Percentiles rank a stretch among this genome's conserved stretches.
phyloP scores from a whole-genome alignment of 176 grass and related monocot genomes.

The Hordeum marinum region DNA sequence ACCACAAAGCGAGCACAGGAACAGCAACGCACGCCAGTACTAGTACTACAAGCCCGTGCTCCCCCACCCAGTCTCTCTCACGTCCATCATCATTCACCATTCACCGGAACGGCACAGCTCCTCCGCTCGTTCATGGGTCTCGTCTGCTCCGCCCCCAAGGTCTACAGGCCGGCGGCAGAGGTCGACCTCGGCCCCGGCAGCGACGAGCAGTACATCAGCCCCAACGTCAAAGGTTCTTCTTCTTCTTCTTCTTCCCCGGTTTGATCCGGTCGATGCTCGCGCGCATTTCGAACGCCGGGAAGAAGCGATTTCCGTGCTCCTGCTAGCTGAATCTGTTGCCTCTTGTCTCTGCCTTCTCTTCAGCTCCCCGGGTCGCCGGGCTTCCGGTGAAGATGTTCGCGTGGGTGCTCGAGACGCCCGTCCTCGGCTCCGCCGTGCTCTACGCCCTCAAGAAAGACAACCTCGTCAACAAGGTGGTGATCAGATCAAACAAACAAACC shows the following conservation, averaged over 20 bases:
- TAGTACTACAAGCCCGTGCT: not conserved
- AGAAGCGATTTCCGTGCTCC: not conserved
- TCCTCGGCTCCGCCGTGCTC: slow-evolving; percentile 54
- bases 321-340: not conserved
- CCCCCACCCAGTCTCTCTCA: not conserved
- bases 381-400: slow-evolving; percentile 73
- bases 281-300: no score
- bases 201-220: slow-evolving; percentile 67
- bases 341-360: not conserved
- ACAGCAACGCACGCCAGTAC: not conserved
- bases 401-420: slow-evolving; percentile 65
- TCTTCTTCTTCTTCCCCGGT: not conserved
- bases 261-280: not conserved
- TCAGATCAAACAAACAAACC: not conserved
- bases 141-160: slow-evolving; percentile 45
- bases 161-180: slow-evolving; percentile 64
- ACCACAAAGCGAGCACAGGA: not conserved
- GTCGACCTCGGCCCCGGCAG: slow-evolving; percentile 60
- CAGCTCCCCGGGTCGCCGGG: slow-evolving; percentile 83
- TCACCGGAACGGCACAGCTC: not conserved
- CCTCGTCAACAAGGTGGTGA: slow-evolving; percentile 66
- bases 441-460: slow-evolving; percentile 70
- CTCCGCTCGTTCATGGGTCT: slow-evolving; percentile 37
- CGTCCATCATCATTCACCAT: not conserved
- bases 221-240: slow-evolving; percentile 69